Base-by-base conservation (phyloP, 2,329 filamentous ascomycete genomes). In the Neoscytalidium dimidiatum region DNA sequence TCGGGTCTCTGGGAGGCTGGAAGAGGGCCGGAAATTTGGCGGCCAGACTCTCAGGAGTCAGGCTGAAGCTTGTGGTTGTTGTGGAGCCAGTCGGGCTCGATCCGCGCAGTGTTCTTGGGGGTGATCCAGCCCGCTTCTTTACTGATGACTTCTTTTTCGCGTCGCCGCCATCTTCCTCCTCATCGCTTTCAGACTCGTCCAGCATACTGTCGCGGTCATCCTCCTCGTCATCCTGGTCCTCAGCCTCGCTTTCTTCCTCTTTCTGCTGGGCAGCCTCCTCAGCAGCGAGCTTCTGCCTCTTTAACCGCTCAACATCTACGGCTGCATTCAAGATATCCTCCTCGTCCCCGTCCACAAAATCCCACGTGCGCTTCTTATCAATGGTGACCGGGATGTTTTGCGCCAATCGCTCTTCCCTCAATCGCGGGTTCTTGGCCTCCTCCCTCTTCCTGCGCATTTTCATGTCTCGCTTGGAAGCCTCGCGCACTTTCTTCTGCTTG, bases 381-480 rank as follows among this genome's bases (percentile, higher is more conserved):
- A 97, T 85, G 0, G 92, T 96, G 63, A 87, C 78, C 0, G 95
- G 91, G 48, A 93, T 85, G 80, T 97, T 97, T 69, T 86, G 87
- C 66, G 88, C 88, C 67, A 94, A 82, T 71, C 95, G 87, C 69
- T 90, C 86, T 67, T 87, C 87, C 70, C 88, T 88, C 66, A 97
- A 79, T 66, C 87, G 85, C 1, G 94, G 94, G 72, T 97, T 88
- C 77, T 90, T 91, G 68, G 90, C 86, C 79, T 99, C 95, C 73
- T 94, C 91, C 79, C 90, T 92, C 80, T 92, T 93, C 66, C 92
- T 85, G 56, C 86, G 86, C 75, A 93, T 90, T 68, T 94, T 88
- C 72, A 89, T 85, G 72, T 93, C 91, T 72, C 92, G 88, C 72
- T 90, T 91, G 52, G 88, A 82, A 74, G 88, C 89, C 74, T 92